phyloP scores from a whole-genome alignment of 495 filamentous ascomycete species.

The Aspergillus leporis region DNA sequence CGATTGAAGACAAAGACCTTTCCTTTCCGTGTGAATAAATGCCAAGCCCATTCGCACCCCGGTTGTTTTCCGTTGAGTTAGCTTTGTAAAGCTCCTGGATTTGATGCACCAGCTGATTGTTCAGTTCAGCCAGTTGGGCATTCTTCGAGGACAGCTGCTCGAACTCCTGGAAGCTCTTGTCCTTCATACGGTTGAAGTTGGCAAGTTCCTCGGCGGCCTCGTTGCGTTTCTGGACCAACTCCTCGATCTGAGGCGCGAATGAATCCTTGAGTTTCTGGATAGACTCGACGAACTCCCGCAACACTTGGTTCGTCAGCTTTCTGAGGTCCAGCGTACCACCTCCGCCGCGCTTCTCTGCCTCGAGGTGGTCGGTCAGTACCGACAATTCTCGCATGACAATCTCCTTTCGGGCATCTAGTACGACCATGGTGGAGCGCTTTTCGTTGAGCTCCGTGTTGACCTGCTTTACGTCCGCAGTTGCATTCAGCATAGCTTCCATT shows the following conservation, averaged over 20 bases:
- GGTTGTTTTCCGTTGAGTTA: slow-evolving; percentile 60
- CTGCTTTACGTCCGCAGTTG: slow-evolving; percentile 77
- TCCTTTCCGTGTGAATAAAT: slow-evolving; percentile 80
- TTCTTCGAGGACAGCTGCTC: slow-evolving; percentile 94
- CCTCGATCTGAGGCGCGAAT: slow-evolving; percentile 76
- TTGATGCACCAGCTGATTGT: slow-evolving; percentile 90
- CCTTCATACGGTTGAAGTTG: slow-evolving; percentile 75
- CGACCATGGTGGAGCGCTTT: slow-evolving; percentile 95
- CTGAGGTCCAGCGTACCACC: slow-evolving; percentile 66
- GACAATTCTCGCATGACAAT: slow-evolving; percentile 92
- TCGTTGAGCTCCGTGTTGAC: slow-evolving; percentile 85
- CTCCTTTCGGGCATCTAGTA: slow-evolving; percentile 90
- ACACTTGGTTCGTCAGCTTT: slow-evolving; percentile 78
- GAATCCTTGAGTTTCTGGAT: slow-evolving; percentile 83
- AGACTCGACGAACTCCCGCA: slow-evolving; percentile 85
- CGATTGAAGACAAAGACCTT: slow-evolving; percentile 66
- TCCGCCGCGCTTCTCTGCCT: slow-evolving; percentile 62
- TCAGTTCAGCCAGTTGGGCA: slow-evolving; percentile 86
- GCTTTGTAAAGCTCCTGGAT: slow-evolving; percentile 92
- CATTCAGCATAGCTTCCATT: slow-evolving; percentile 69
- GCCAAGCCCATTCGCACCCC: slow-evolving; percentile 72
- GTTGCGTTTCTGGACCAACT: slow-evolving; percentile 79
- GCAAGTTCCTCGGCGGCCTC: slow-evolving; percentile 79
- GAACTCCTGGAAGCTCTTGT: slow-evolving; percentile 91
- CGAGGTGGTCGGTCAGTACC: slow-evolving; percentile 76